Evolutionary conservation across 768 basidiomycete genomes (phyloP).

Genomic region (Collybia sordida): DNA sequence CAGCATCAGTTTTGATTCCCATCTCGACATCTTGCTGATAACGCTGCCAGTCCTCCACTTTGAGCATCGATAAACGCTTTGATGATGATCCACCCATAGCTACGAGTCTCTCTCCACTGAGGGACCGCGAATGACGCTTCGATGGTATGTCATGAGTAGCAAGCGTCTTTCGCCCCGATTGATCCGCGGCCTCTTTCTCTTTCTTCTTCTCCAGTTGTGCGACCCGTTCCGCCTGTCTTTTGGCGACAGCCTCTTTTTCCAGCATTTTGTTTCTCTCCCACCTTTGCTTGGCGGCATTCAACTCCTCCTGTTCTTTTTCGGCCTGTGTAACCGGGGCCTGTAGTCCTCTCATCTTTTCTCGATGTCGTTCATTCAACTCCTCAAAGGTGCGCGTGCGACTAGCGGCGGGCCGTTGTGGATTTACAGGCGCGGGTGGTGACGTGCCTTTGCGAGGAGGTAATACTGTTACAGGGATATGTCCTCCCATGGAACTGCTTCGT

Average conservation of each 20-base stretch:
- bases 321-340: slow-evolving; percentile 85
- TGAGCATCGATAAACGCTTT: slow-evolving; percentile 69
- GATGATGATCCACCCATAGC: slow-evolving; percentile 45
- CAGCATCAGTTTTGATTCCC: slow-evolving; percentile 7
- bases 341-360: slow-evolving; percentile 78
- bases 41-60: slow-evolving; percentile 85
- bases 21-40: slow-evolving; percentile 55
- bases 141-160: slow-evolving; percentile 30
- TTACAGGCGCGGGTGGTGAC: slow-evolving; percentile 37
- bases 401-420: slow-evolving; percentile 47
- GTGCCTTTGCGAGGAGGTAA: slow-evolving; percentile 43
- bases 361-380: slow-evolving; percentile 83
- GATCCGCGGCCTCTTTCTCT: slow-evolving; percentile 42
- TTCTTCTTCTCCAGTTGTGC: slow-evolving; percentile 54
- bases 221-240: slow-evolving; percentile 71
- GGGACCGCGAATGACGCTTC: slow-evolving; percentile 47
- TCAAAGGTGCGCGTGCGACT: slow-evolving; percentile 78
- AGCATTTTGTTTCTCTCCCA: slow-evolving; percentile 79
- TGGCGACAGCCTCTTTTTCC: slow-evolving; percentile 74
- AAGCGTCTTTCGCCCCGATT: slow-evolving; percentile 27
- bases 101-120: slow-evolving; percentile 60
- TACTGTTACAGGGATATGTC: slow-evolving; percentile 41
- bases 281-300: slow-evolving; percentile 72
- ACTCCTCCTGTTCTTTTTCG: slow-evolving; percentile 72
- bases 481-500: slow-evolving; percentile 26